phyloP scores from a whole-genome alignment of 2,329 filamentous ascomycete genomes.

The Akanthomyces lecanii region DNA sequence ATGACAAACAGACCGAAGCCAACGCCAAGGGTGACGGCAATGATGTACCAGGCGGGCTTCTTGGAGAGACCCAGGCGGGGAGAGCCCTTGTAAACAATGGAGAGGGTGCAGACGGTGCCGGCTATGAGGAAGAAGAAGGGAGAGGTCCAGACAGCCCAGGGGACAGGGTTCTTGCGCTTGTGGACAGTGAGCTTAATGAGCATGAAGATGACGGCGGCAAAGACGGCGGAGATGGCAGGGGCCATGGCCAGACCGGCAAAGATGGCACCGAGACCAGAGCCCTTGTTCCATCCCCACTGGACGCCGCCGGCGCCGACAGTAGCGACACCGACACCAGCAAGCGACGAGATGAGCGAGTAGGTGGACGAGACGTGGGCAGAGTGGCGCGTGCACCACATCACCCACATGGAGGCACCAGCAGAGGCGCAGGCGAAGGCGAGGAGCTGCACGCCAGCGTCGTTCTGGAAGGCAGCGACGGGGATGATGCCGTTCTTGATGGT shows the following conservation, averaged over 20 bases:
- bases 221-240: constrained; percentile 60
- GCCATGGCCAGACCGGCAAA: constrained; percentile 70
- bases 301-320: constrained; percentile 58
- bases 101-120: constrained; percentile 68
- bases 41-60: constrained; percentile 65
- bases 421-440: constrained; percentile 62
- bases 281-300: constrained; percentile 66
- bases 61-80: constrained; percentile 61
- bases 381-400: constrained; percentile 75
- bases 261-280: constrained; percentile 67
- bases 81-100: constrained; percentile 77
- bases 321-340: constrained; percentile 66
- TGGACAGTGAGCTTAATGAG: constrained; percentile 70
- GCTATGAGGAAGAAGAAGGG: constrained; percentile 77
- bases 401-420: constrained; percentile 64
- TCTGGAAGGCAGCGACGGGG: constrained; percentile 52
- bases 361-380: constrained; percentile 70
- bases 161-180: constrained; percentile 64
- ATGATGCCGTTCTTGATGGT: constrained; percentile 81
- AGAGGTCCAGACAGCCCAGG: constrained; percentile 68
- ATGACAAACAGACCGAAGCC: constrained; percentile 57
- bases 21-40: constrained; percentile 59
- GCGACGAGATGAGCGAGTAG: constrained; percentile 65
- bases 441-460: constrained; percentile 62
- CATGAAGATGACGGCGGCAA: constrained; percentile 65